Base-by-base conservation (phyloP, 108 stramenopile species). In the Fistulifera solaris region DNA sequence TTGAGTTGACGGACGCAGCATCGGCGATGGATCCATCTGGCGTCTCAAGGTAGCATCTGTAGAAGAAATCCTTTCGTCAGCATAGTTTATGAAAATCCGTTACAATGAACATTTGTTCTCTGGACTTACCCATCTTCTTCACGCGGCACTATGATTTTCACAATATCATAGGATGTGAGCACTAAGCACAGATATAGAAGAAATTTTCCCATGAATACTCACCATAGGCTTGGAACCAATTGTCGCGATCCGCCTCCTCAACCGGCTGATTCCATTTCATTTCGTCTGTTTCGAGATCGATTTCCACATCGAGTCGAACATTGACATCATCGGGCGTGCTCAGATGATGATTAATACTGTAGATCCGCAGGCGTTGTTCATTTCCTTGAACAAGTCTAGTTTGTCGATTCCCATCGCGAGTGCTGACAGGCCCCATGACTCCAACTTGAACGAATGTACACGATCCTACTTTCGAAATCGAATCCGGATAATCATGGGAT, bases 311-410 rank as follows among this genome's bases (percentile, higher is more conserved):
- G 41, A 81, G 48, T 45, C 83, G 76, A 19, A 28, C 21, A 16
- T 54, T 56, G 40, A 66, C 61, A 39, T 74, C 80, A 17, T 65
- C 31, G 6, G 31, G 31, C 31, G 31, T 35, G 8, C 78, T 80
- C 52, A 75, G 58, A 41, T 94, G 78, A 61, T 97, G 96, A 58
- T 89, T 72, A 43, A 95, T 79, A 39, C 94, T 94, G 66, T 79
- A 95, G 39, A 97, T 80, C 59, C 87, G 66, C 27, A 97, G 76
- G 38, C 80, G 84, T 25, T 87, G 73, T 59, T 69, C 75, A 62
- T 84, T 77, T 27, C 95, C 94, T 16, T 84, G 81, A 19, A 95
- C 62, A 41, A 97, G 58, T 31, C 96, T 81, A 15, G 82, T 74
- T 70, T 97, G 96, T 50, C 79, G 76, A 24, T 80, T 64, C 40